A percentile compares a stretch with the other conserved stretches of the same genome.
Evolutionary conservation across 768 basidiomycete species (phyloP).

Genomic region (Psilocybe azurescens): DNA sequence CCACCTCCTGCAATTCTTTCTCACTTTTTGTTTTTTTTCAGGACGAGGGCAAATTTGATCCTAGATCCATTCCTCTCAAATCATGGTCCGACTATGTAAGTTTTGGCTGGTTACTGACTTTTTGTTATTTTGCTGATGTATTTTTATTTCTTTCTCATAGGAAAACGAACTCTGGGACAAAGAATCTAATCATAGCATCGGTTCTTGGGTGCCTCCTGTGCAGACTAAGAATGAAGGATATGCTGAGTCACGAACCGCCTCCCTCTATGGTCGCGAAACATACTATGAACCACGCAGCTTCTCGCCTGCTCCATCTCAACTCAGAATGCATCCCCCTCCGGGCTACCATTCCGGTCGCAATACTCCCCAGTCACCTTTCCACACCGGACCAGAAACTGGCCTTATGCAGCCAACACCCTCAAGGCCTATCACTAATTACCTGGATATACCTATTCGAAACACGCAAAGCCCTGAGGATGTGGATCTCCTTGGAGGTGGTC

Average conservation of each 20-base stretch:
- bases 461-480: conserved; percentile 57
- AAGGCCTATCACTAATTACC: conserved; percentile 76
- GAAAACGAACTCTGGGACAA: conserved; percentile 98
- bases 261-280: conserved; percentile 87
- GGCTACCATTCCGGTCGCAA: conserved; percentile 82
- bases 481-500: conserved; percentile 47
- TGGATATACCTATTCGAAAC: conserved; percentile 69
- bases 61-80: conserved; percentile 90
- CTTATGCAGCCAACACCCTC: conserved; percentile 70
- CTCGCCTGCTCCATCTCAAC: conserved; percentile 79
- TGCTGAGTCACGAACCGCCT: conserved; percentile 77
- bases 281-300: conserved; percentile 78
- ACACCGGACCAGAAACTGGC: conserved; percentile 35
- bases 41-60: conserved; percentile 99
- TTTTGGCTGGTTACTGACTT: conserved; percentile 12
- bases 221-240: conserved; percentile 77
- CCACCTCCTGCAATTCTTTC: conserved; percentile 1
- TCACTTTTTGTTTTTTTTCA: conserved; percentile 32
- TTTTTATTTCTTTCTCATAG: conserved; percentile 38
- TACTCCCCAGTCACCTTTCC: conserved; percentile 62
- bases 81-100: conserved; percentile 95
- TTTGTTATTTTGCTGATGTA: background rate
- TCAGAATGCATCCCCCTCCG: conserved; percentile 60
- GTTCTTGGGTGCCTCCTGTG: conserved; percentile 86
- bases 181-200: conserved; percentile 94